phyloP scores from a whole-genome alignment of 345 rosid species.

The Lenwebbia sp. region DNA sequence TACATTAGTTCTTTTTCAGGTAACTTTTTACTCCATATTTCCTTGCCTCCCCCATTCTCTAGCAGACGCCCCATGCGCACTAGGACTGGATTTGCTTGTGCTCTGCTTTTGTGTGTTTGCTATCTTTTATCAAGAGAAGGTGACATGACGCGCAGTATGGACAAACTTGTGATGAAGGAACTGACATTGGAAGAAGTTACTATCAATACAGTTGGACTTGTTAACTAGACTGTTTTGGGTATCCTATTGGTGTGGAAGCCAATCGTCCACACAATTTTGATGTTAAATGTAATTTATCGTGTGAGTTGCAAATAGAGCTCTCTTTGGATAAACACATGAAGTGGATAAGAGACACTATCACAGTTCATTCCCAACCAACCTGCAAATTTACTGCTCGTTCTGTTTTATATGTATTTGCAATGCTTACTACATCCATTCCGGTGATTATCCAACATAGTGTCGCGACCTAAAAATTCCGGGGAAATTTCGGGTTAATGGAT shows the following conservation, averaged over 20 bases:
- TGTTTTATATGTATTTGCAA: not conserved
- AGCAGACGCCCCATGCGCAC: not conserved
- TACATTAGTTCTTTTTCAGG: not conserved
- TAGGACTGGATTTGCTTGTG: not conserved
- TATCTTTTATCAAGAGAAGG: not conserved
- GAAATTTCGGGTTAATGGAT: too few species aligned
- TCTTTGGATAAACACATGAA: not conserved
- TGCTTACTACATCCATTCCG: not conserved
- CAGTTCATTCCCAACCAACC: not conserved
- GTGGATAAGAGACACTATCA: not conserved
- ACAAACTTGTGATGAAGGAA: not conserved
- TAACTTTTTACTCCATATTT: not conserved
- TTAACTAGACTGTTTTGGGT: not conserved
- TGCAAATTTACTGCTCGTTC: not conserved
- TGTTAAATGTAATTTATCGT: not conserved
- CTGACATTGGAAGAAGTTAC: not conserved
- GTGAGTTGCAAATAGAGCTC: not conserved
- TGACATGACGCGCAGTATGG: not conserved
- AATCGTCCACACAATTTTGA: not conserved
- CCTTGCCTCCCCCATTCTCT: not conserved
- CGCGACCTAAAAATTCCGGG: too few species aligned
- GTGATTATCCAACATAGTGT: not conserved
- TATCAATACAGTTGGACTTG: not conserved
- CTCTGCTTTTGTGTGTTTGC: not conserved
- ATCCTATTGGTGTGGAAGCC: not conserved